Evolutionary conservation across 2,329 filamentous ascomycete species (phyloP).

Genomic region (Clonostachys byssicola): DNA sequence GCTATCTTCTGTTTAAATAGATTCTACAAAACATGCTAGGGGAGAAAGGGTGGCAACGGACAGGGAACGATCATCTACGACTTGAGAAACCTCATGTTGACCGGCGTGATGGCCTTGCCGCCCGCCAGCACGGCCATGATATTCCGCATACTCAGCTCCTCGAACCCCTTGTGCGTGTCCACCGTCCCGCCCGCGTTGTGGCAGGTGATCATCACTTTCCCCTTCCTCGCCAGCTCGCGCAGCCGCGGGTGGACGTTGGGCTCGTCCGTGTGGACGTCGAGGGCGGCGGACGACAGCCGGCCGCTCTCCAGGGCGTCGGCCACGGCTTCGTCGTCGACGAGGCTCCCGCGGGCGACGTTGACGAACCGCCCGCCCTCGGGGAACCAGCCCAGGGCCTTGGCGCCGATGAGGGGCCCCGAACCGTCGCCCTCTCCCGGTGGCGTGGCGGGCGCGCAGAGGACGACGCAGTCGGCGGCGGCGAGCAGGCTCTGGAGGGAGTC

Average conservation of each 20-base stretch:
- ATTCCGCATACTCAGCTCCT: slow-evolving; percentile 64
- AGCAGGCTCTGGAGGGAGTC: slow-evolving; percentile 47
- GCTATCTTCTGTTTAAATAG: no score
- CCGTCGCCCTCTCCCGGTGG: slow-evolving; percentile 23
- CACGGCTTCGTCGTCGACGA: slow-evolving; percentile 63
- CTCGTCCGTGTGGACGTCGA: slow-evolving; percentile 63
- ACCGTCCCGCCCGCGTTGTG: slow-evolving; percentile 66
- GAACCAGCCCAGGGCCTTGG: slow-evolving; percentile 41
- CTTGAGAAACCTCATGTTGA: slow-evolving; percentile 35
- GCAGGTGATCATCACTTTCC: slow-evolving; percentile 55
- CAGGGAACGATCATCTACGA: neutral
- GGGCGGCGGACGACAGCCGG: slow-evolving; percentile 43
- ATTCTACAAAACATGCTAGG: no score
- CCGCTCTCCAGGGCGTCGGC: slow-evolving; percentile 52
- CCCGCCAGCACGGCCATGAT: slow-evolving; percentile 54
- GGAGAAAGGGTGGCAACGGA: no score
- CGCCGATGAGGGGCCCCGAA: slow-evolving; percentile 37
- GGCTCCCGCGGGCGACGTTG: slow-evolving; percentile 60
- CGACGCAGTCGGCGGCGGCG: slow-evolving; percentile 49
- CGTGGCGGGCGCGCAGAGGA: slow-evolving; percentile 55
- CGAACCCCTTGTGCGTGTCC: slow-evolving; percentile 63
- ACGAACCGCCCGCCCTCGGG: slow-evolving; percentile 50
- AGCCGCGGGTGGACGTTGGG: slow-evolving; percentile 47
- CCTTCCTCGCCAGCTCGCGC: slow-evolving; percentile 24
- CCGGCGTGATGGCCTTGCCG: slow-evolving; percentile 50